These are phyloP conservation scores for Paramecium pentaurelia DNA, from an alignment of 73 alveolate species.

Conservation along the genomic window DNA sequence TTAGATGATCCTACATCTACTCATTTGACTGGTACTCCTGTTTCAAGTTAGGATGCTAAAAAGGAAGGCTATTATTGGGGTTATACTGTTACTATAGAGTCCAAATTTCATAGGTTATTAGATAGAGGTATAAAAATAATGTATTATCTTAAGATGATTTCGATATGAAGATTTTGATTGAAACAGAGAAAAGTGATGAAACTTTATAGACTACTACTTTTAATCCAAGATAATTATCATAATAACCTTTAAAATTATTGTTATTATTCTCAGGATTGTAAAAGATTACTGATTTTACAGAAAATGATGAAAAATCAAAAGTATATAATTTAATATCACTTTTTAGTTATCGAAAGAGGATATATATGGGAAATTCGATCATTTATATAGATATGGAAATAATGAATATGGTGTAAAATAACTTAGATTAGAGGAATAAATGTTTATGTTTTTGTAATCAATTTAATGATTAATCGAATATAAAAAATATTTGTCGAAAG, in stretches of 20 bases:
- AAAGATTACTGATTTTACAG: neutral
- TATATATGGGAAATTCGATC: neutral
- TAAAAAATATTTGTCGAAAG: neutral
- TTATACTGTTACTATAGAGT: neutral
- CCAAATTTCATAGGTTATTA: constrained; percentile 6
- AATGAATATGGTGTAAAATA: neutral
- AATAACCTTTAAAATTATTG: neutral
- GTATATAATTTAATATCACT: neutral
- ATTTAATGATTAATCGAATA: constrained; percentile 11
- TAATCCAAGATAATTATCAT: neutral
- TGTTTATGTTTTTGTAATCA: neutral
- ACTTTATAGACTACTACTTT: neutral
- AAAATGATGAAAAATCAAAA: neutral
- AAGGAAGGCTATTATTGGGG: neutral
- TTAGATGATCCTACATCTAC: constrained; percentile 66
- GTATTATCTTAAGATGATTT: neutral
- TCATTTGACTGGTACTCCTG: constrained; percentile 17
- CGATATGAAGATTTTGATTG: neutral
- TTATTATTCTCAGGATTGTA: neutral
- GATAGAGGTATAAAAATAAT: neutral
- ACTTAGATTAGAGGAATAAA: neutral
- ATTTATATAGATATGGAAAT: neutral
- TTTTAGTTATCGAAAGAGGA: neutral
- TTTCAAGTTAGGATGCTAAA: neutral
- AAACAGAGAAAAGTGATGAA: neutral